A percentile compares a stretch with the other conserved stretches of the same genome.
Conservation (phyloP, 169 alveolate genomes). For the Sarcocystis neurona region DNA sequence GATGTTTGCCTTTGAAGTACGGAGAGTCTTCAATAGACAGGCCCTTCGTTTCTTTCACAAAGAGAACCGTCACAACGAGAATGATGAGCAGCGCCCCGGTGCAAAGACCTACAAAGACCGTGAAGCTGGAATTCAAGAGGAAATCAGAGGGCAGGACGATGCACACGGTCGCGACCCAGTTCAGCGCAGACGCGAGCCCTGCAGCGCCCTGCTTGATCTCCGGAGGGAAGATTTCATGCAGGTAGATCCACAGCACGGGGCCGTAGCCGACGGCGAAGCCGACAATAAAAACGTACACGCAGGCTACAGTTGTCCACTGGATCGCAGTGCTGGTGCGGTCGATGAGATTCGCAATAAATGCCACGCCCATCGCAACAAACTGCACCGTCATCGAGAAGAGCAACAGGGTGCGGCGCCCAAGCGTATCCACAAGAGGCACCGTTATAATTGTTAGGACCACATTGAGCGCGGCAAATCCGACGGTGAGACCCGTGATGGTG, state of each 20-base stretch:
- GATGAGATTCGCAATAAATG: conserved; percentile 53
- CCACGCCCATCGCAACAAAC: conserved; percentile 68
- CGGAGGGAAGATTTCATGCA: conserved; percentile 82
- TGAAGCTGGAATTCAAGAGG: conserved; percentile 65
- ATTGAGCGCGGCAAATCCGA: conserved; percentile 68
- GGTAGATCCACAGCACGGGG: conserved; percentile 84
- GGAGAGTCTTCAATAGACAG: conserved; percentile 68
- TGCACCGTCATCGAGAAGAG: conserved; percentile 62
- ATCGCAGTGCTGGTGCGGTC: conserved; percentile 38
- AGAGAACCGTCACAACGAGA: conserved; percentile 69
- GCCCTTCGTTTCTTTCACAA: conserved; percentile 84
- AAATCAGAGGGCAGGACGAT: conserved; percentile 79
- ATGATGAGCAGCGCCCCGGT: conserved; percentile 72
- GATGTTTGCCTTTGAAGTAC: conserved; percentile 57
- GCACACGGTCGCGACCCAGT: conserved; percentile 79
- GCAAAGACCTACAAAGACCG: conserved; percentile 72
- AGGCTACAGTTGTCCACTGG: conserved; percentile 53
- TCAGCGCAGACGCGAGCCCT: conserved; percentile 76
- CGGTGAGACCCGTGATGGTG: conserved; percentile 70
- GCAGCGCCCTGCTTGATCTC: conserved; percentile 84
- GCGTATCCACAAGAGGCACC: conserved; percentile 74
- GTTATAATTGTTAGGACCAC: conserved; percentile 74
- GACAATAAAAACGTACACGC: conserved; percentile 75
- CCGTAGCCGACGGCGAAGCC: conserved; percentile 85
- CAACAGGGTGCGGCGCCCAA: conserved; percentile 81